A percentile compares a stretch with the other conserved stretches of the same genome.
These are phyloP conservation scores for Crepidotus variabilis DNA, from an alignment of 768 basidiomycete genomes.

Conservation along the genomic window DNA sequence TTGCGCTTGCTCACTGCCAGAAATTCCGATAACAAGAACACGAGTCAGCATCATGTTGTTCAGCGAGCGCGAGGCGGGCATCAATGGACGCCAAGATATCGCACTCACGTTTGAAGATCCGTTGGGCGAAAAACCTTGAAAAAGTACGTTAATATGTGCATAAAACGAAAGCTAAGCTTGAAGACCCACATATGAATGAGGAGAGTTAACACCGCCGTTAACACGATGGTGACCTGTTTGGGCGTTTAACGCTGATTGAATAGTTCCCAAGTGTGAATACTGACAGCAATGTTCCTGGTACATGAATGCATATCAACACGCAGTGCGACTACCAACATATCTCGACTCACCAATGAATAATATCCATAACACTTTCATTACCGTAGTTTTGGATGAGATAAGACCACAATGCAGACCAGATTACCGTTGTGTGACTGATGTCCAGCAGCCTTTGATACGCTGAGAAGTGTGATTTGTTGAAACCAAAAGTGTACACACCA, in stretches of 20 bases:
- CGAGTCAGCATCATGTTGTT: background rate
- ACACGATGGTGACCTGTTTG: constrained; percentile 23
- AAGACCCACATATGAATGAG: constrained; percentile 23
- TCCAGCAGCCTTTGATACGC: constrained; percentile 30
- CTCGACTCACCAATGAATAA: constrained; percentile 29
- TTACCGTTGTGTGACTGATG: constrained; percentile 31
- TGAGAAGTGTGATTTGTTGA: background rate
- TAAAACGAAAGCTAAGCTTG: background rate
- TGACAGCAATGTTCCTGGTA: background rate
- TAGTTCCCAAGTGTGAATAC: no score
- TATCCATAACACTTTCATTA: constrained; percentile 18
- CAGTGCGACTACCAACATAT: constrained; percentile 1
- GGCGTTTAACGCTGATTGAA: background rate
- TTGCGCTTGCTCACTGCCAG: constrained; percentile 32
- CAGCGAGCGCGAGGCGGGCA: background rate
- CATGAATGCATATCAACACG: background rate
- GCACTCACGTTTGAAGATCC: constrained; percentile 35
- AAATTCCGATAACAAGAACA: background rate
- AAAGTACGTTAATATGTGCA: no score
- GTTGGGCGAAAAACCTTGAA: constrained; percentile 31
- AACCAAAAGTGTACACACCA: constrained; percentile 19
- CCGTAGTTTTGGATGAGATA: constrained; percentile 34
- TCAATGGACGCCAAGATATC: background rate
- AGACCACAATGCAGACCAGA: constrained; percentile 36
- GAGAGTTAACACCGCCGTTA: constrained; percentile 29